Base-by-base conservation (phyloP, 768 basidiomycete species). In the Phaeotremella skinneri region DNA sequence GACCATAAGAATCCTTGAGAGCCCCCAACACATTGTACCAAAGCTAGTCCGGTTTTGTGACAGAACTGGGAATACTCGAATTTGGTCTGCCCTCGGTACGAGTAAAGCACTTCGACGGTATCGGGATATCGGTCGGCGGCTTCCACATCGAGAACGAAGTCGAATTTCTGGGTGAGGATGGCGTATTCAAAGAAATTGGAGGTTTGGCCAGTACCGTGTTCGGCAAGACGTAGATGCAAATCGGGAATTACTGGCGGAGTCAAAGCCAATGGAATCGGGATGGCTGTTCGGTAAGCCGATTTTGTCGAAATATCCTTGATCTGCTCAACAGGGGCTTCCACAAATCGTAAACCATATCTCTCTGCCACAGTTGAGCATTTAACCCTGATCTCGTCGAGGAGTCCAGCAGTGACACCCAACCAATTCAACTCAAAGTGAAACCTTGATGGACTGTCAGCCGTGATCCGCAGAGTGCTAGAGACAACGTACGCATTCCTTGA, bases 381-480 rank as follows among this genome's bases (percentile, higher is more conserved):
- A 37, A 87, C 84, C 23, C 96, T 81, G 52, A 87, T 83, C 64
- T 94, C 91, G 63, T 97, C 93, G 52, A 98, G 88, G 62, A 86
- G 87, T 21, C 89, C 84, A 23, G 92, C 91, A 0, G 91, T 92
- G 1, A 92, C 88, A 2, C 91, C 92, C 39, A 98, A 87, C 94
- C 96, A 99, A 61, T 94, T 90, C 27, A 99, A 81, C 76, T 99
- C 93, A 68, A 98, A 92, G 76, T 98, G 94, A 79, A 96, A 96
- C 0, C 76, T n/a, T n/a, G n/a, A n/a, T n/a, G n/a, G n/a, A n/a
- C n/a, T 72, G 42, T 64, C 26, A 42, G 37, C 4, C 29, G 2
- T 41, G 7, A 49, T 55, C 43, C 59, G 56, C 23, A 17, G 2
- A 49, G 43, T 14, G 16, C n/a, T 23, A 16, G 25, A 34, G n/a